Evolutionary conservation across 2,329 filamentous ascomycete species (phyloP).

Genomic region (Trichoderma hamatum): DNA sequence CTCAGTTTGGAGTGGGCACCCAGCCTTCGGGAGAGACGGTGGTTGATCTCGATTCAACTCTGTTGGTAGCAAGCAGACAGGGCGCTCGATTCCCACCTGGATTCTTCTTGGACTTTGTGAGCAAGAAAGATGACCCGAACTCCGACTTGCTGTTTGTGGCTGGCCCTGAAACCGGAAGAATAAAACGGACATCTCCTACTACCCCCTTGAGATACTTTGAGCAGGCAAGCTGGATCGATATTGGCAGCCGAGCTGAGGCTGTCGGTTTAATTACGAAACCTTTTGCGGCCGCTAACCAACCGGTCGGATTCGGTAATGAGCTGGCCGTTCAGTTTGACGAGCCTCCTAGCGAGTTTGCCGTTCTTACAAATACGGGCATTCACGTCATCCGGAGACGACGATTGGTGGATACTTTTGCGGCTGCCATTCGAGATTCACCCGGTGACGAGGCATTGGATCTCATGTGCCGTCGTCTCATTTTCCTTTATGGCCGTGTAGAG

Average conservation of each 20-base stretch:
- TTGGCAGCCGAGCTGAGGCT: slow-evolving; percentile 74
- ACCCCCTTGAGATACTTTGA: slow-evolving; percentile 70
- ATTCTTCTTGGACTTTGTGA: slow-evolving; percentile 85
- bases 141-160: slow-evolving; percentile 78
- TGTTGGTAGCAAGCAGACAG: slow-evolving; percentile 53
- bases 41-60: slow-evolving; percentile 53
- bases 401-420: slow-evolving; percentile 89
- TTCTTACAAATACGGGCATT: slow-evolving; percentile 88
- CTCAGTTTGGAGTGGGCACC: slow-evolving; percentile 31
- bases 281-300: slow-evolving; percentile 68
- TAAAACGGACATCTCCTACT: slow-evolving; percentile 62
- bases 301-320: slow-evolving; percentile 89
- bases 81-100: slow-evolving; percentile 77
- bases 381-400: slow-evolving; percentile 82
- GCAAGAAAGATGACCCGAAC: slow-evolving; percentile 62
- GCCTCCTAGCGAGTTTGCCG: slow-evolving; percentile 78
- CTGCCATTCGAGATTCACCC: slow-evolving; percentile 71
- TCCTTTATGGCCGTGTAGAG: slow-evolving; percentile 84
- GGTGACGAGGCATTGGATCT: slow-evolving; percentile 80
- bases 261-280: slow-evolving; percentile 75
- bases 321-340: slow-evolving; percentile 94
- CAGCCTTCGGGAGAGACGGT: slow-evolving; percentile 43
- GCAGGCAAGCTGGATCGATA: slow-evolving; percentile 75
- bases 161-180: slow-evolving; percentile 84
- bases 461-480: slow-evolving; percentile 81